Evolutionary conservation across 495 filamentous ascomycete genomes (phyloP).

Genomic region (Xylaria intraflava): DNA sequence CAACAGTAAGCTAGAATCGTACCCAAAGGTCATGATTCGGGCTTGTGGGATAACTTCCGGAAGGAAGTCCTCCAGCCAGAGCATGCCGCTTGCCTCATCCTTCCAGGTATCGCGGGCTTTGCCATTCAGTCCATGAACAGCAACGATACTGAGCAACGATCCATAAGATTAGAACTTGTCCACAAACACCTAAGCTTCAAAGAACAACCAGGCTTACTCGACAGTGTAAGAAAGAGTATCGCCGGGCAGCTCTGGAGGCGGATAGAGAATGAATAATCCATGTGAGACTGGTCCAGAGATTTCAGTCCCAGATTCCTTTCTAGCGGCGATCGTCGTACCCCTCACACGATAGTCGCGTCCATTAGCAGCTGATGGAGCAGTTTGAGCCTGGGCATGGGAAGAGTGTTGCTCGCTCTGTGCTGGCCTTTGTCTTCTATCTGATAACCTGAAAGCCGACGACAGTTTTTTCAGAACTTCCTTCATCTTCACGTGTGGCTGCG

Average conservation of each 20-base stretch:
- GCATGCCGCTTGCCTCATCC: constrained; percentile 4
- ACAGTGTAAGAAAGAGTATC: neutral
- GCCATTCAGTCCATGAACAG: constrained; percentile 13
- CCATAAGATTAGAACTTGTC: neutral
- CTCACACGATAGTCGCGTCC: neutral
- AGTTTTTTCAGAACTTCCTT: neutral
- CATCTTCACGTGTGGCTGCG: neutral
- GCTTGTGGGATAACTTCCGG: constrained; percentile 22
- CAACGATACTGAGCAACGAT: constrained; percentile 6
- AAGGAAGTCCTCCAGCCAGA: constrained; percentile 31
- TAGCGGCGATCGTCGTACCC: neutral
- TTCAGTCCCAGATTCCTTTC: neutral
- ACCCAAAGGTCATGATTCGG: constrained; percentile 30
- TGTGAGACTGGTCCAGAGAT: neutral
- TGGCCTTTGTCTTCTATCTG: neutral
- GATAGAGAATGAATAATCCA: neutral
- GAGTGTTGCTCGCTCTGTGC: too few species aligned
- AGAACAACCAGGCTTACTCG: neutral
- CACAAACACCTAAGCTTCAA: neutral
- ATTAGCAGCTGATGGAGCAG: neutral
- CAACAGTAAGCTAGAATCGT: constrained; percentile 13
- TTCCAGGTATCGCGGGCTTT: constrained; percentile 4
- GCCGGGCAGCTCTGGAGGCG: neutral
- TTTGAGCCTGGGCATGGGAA: too few species aligned
- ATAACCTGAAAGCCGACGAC: neutral